Base-by-base conservation (phyloP, 352 stramenopile genomes). In the Pythium utonaiense region DNA sequence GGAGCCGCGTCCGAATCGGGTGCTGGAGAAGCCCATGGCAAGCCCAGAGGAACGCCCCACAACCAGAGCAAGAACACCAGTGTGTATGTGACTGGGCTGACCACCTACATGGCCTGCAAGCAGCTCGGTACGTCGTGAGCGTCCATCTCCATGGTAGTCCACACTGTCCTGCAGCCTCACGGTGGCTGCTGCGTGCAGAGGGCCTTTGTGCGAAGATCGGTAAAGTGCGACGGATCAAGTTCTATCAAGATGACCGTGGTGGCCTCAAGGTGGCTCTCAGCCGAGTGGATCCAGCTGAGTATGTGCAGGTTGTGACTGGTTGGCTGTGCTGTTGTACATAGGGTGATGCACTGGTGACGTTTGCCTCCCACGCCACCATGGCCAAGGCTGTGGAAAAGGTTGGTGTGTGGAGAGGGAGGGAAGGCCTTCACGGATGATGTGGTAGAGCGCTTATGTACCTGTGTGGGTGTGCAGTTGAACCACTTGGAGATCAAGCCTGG, bases 261-360 rank as follows among this genome's bases (percentile, higher is more conserved):
- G 77, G 83, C 24, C 74, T 95, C 17, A 93, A 95, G 62, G 28
- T 33, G 51, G 59, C 2, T 22, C 62, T 3, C 40, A 24, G n/a
- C 6, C 5, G 12, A n/a, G n/a, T n/a, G n/a, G n/a, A n/a, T n/a
- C n/a, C n/a, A n/a, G 44, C 40, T 8, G n/a, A 17, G 28, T 27
- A 12, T 14, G 30, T 60, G 36, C 7, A 38, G 38, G 38, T 31
- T 17, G 28, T 33, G 28, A 33, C 5, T 33, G 28, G 28, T 33
- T 33, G 28, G 28, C n/a, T n/a, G n/a, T n/a, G n/a, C 22, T 49
- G 1, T 50, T 17, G 49, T 45, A 40, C 10, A 31, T 57, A 88
- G 80, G 86, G 86, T n/a, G 86, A 95, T 38, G 86, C 86, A n/a
- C 70, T 91, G 2, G 82, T 93, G 65, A 88, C 79, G n/a, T 95